phyloP scores from a whole-genome alignment of 2,329 filamentous ascomycete genomes.

The Stachybotrys chartarum region DNA sequence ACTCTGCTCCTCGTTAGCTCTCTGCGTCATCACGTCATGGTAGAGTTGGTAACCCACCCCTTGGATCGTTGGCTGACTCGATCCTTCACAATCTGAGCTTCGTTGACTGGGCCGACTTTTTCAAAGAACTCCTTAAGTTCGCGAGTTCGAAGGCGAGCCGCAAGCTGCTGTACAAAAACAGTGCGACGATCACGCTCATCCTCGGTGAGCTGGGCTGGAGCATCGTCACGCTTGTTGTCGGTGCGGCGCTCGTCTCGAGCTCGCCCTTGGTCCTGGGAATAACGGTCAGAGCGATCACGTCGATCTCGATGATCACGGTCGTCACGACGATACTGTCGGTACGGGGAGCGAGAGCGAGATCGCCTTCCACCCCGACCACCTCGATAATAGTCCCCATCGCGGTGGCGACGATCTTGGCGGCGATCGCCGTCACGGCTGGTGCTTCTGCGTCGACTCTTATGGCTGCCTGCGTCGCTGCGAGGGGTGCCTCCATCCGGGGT shows the following conservation, averaged over 20 bases:
- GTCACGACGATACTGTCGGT: conserved; percentile 49
- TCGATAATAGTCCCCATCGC: conserved; percentile 66
- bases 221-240: conserved; percentile 41
- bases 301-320: conserved; percentile 44
- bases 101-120: conserved; percentile 87
- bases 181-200: conserved; percentile 96
- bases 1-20: conserved; percentile 57
- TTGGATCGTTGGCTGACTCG: conserved; percentile 94
- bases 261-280: conserved; percentile 43
- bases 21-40: neutral
- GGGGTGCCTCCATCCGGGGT: conserved; percentile 58
- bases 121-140: conserved; percentile 95
- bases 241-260: conserved; percentile 42
- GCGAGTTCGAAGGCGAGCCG: conserved; percentile 83
- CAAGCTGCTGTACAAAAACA: conserved; percentile 97
- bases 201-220: conserved; percentile 72
- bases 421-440: conserved; percentile 71
- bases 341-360: conserved; percentile 63
- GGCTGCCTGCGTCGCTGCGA: conserved; percentile 69
- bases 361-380: conserved; percentile 39
- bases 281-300: conserved; percentile 46
- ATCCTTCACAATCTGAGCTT: conserved; percentile 98
- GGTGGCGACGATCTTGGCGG: conserved; percentile 65
- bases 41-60: conserved; percentile 55
- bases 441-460: conserved; percentile 75